phyloP scores from a whole-genome alignment of 2,329 filamentous ascomycete genomes.

The Fusarium agapanthi region DNA sequence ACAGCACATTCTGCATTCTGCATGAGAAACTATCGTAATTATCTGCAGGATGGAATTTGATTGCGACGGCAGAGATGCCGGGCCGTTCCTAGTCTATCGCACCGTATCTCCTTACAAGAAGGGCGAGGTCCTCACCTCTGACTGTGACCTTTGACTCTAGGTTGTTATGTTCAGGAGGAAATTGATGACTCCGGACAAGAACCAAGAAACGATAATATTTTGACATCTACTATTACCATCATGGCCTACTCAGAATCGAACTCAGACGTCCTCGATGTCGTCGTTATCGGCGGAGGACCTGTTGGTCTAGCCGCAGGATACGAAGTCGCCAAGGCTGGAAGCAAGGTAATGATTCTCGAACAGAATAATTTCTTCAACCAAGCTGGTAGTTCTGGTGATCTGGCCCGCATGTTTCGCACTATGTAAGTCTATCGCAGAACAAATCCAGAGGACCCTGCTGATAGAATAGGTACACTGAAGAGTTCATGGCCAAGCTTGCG shows the following conservation, averaged over 20 bases:
- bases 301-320: slow-evolving; percentile 26
- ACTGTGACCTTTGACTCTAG: accelerated
- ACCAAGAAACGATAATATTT: no score
- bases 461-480: slow-evolving; percentile 15
- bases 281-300: slow-evolving; percentile 16
- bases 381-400: slow-evolving; percentile 16
- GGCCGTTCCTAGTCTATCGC: not conserved
- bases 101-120: not conserved
- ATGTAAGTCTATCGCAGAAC: not conserved
- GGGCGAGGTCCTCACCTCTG: not conserved
- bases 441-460: accelerated
- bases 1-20: not conserved
- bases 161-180: no score
- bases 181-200: no score
- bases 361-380: slow-evolving; percentile 28
- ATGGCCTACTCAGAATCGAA: not conserved
- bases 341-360: slow-evolving; percentile 17
- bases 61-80: not conserved
- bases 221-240: accelerated
- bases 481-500: slow-evolving; percentile 22
- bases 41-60: not conserved
- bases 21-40: not conserved
- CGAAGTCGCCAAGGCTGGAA: slow-evolving; percentile 20
- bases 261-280: slow-evolving; percentile 9
- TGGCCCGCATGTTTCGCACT: slow-evolving; percentile 26